Percentiles rank a stretch among this genome's conserved stretches.
Conservation (phyloP, 176 grass and related monocot genomes). For the maize (Zea mays) region Zm-B73-REFERENCE-NAM-5.0 NC_050100.1:34614501-34615000, state of each 20-base stretch:
- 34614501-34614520: neutral
- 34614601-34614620: too few species aligned
- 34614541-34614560: neutral
- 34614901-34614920: conserved; percentile 23
- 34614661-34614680: neutral
- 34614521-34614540: neutral
- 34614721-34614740: neutral
- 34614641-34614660: conserved; percentile 2
- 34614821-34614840: conserved; percentile 11
- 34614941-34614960: conserved; percentile 20
- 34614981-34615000: conserved; percentile 35
- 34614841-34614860: conserved; percentile 31
- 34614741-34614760: neutral
- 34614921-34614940: conserved; percentile 1
- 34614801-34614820: neutral
- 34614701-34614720: neutral
- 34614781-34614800: neutral
- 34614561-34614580: neutral
- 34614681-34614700: neutral
- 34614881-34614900: conserved; percentile 23
- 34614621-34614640: neutral
- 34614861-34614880: conserved; percentile 25
- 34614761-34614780: conserved; percentile 24
- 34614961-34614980: conserved; percentile 17
- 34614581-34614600: neutral